Evolutionary conservation across 805 yeast species (phyloP).

Genomic region (Candida insectalens): DNA sequence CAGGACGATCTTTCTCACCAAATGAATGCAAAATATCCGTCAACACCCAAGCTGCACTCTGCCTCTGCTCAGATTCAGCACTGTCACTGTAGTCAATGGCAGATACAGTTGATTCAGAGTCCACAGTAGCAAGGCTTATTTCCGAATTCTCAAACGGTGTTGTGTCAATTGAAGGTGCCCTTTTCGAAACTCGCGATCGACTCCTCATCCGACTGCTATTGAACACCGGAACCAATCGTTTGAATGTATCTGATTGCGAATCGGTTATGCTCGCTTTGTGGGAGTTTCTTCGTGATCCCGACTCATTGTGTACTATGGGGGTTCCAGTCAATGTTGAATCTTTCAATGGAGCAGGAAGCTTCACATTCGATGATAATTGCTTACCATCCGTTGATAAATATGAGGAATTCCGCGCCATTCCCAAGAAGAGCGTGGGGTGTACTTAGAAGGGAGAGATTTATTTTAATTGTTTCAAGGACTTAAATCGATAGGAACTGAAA

Average conservation of each 20-base stretch:
- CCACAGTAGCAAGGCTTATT: no score
- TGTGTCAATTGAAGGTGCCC: background rate
- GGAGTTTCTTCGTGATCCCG: conserved; percentile 3
- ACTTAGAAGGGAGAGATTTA: no score
- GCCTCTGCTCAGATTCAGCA: background rate
- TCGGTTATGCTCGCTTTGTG: conserved; percentile 3
- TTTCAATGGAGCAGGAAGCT: no score
- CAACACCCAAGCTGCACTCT: conserved; percentile 50
- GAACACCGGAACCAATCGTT: conserved; percentile 1
- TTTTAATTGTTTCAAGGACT: no score
- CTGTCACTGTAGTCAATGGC: background rate
- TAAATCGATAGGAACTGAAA: no score
- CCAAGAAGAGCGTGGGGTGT: no score
- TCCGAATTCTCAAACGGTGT: background rate
- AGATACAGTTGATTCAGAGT: background rate
- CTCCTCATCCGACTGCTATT: conserved; percentile 11
- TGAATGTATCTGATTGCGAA: conserved; percentile 2
- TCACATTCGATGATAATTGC: no score
- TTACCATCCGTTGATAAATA: no score
- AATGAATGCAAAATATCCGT: conserved; percentile 53
- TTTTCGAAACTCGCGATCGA: conserved; percentile 11
- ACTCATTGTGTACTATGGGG: no score
- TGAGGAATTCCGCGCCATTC: no score
- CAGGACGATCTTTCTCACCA: conserved; percentile 40
- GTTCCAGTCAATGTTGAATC: no score